Base-by-base conservation (phyloP, 225 moss, liverwort and hornwort genomes). In the Marchantia paleacea region DNA sequence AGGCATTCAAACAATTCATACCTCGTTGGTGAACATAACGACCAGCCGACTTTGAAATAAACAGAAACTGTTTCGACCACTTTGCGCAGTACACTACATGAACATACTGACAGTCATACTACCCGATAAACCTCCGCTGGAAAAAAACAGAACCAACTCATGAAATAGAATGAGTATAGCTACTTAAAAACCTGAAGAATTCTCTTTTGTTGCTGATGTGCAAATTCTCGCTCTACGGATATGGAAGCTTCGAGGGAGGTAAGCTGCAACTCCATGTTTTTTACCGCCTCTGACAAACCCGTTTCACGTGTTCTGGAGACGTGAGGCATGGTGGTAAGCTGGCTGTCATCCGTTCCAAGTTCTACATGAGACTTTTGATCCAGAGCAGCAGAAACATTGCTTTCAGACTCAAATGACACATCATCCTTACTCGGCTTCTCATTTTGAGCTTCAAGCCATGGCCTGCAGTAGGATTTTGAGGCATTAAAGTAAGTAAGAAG, bases 211-310 rank as follows among this genome's bases (percentile, higher is more conserved):
- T 92, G 97, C 75, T 92, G 87, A 73, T 79, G 78, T 68, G 91
- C 80, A 76, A 90, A 97, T 72, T 91, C 86, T 76, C 86, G 89
- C 80, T 87, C 93, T 65, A 87, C 77, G 57, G 80, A 85, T 79
- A 97, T 91, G 63, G 93, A 88, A 61, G 89, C 86, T 82, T 97
- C 97, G 65, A 97, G 80, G 53, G 92, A 93, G 51, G 89, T 88
- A 77, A 94, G 82, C 78, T 92, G 94, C 80, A 87, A 75, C 73
- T 93, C 92, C 97, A 97, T 92, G 58, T 86, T 91, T 78, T 82
- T 75, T 22, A 97, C 91, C 73, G 92, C 90, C 85, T 91, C 92
- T 80, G 86, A 72, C 77, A 97, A 86, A 20, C 97, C 93, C 28
- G 89, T 94, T 71, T 87, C 76, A 19, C 63, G 72, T 52, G 4